phyloP scores from a whole-genome alignment of 352 stramenopile species.

The Globisporangium yorkense region DNA sequence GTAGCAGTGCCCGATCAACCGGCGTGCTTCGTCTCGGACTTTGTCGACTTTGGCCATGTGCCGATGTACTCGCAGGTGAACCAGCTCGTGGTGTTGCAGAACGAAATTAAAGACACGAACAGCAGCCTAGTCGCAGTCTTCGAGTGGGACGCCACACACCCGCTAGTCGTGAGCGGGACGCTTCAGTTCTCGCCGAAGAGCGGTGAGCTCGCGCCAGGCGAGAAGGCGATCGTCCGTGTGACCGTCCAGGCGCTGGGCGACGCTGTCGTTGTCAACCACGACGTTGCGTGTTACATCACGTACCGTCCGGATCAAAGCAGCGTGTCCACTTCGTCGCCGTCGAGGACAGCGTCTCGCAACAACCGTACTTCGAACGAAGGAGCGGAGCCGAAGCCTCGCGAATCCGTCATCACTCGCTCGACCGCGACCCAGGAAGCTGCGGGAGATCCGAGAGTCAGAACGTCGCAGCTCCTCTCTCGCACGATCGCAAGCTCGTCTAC shows the following conservation, averaged over 20 bases:
- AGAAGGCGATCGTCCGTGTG: slow-evolving; percentile 52
- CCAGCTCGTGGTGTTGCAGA: slow-evolving; percentile 49
- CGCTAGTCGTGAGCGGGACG: slow-evolving; percentile 38
- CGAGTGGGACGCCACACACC: slow-evolving; percentile 54
- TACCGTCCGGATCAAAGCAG: slow-evolving; percentile 8
- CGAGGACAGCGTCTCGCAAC: not conserved
- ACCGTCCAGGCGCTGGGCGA: slow-evolving; percentile 33
- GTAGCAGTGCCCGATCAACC: slow-evolving; percentile 30
- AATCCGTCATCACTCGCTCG: slow-evolving; percentile 53
- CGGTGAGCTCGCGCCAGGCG: slow-evolving; percentile 38
- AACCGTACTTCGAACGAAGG: slow-evolving; percentile 1
- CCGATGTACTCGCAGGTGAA: slow-evolving; percentile 38
- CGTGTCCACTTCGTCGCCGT: not conserved
- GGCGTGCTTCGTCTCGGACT: slow-evolving; percentile 45
- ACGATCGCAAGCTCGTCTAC: slow-evolving; percentile 15
- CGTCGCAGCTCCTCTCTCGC: not conserved
- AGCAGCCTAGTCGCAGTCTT: slow-evolving; percentile 23
- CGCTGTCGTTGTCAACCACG: slow-evolving; percentile 57
- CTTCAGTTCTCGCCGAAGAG: slow-evolving; percentile 44
- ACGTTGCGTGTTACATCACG: slow-evolving; percentile 49
- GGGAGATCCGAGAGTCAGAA: not conserved
- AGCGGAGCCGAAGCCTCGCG: slow-evolving; percentile 12
- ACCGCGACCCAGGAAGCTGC: slow-evolving; percentile 56
- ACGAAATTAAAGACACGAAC: slow-evolving; percentile 14
- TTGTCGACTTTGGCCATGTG: slow-evolving; percentile 57